Evolutionary conservation across 768 basidiomycete species (phyloP).

Genomic region (Clavaria fumosa): DNA sequence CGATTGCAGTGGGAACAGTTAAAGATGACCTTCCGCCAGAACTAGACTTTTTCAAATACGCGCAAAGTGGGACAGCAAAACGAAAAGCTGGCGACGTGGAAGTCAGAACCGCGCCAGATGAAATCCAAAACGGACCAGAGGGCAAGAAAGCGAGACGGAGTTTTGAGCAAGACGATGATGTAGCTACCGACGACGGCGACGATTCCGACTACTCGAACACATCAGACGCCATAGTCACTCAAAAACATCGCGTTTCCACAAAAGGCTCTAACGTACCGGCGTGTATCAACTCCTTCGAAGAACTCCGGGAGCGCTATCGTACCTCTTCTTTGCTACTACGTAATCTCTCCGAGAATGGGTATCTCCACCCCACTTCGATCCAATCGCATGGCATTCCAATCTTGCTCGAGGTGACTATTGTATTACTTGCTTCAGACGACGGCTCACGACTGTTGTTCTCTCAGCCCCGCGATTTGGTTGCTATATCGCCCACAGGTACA

Average conservation of each 20-base stretch:
- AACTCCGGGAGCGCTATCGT: constrained; percentile 39
- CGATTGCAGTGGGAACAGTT: constrained; percentile 4
- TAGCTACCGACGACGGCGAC: constrained; percentile 13
- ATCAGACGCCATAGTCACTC: constrained; percentile 14
- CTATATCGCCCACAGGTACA: constrained; percentile 93
- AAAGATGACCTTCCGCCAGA: constrained; percentile 51
- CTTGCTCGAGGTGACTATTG: constrained; percentile 47
- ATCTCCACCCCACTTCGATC: constrained; percentile 59
- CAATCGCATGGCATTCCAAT: constrained; percentile 73
- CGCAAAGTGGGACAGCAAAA: constrained; percentile 38
- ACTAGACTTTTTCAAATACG: constrained; percentile 88
- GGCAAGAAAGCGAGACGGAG: constrained; percentile 23
- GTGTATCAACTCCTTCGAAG: constrained; percentile 41
- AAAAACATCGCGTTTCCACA: constrained; percentile 49
- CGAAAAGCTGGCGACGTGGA: constrained; percentile 24
- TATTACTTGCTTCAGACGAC: background rate
- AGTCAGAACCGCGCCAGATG: constrained; percentile 2
- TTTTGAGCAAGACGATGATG: constrained; percentile 18
- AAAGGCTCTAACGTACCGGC: constrained; percentile 62
- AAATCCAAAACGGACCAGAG: constrained; percentile 11
- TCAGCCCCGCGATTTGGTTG: constrained; percentile 74
- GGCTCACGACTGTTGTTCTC: constrained; percentile 5
- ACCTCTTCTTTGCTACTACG: constrained; percentile 43
- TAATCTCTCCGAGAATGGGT: constrained; percentile 49
- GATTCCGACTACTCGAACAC: too few species aligned